Base-by-base conservation (phyloP, 2,329 filamentous ascomycete genomes). In the Botrytis aclada region DNA sequence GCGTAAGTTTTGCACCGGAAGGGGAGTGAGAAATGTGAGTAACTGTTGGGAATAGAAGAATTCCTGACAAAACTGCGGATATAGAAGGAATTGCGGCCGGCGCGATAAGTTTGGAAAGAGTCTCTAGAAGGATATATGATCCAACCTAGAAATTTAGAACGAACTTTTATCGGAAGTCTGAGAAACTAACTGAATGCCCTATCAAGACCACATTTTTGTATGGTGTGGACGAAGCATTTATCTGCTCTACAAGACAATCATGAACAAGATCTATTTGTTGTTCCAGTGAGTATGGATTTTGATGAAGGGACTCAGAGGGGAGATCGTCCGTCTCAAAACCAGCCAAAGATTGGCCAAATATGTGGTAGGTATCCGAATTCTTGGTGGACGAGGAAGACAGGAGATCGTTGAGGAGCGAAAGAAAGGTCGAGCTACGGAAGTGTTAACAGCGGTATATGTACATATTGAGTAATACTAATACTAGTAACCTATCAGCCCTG, bases 401-500 rank as follows among this genome's bases (percentile, higher is more conserved):
- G 20, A 88, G 82, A 0, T 82, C 80, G 63, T 88, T 84, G 3
- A 94, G 82, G 22, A 85, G 83, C 0, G 83, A 83, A 18, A 94
- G 84, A 81, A 94, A 95, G 54, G 87, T 85, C 73, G 62, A 43
- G 41, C 70, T 72, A 37, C 5, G 18, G 6, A n/a, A n/a, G 29
- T 20, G 34, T 65, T n/a, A 70, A 43, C 5, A 22, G 12, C 16
- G 20, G 20, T 0, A 61, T 16, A n/a, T 25, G 34, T 7, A 32
- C 20, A 29, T 25, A 29, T 32, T 9, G 39, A 34, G 18, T 8
- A 18, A 20, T 1, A 6, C 1, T 32, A 8, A 34, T 83, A 83
- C 81, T 95, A 95, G 85, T 93, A 95, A 72, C 86, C 88, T 69
- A 94, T 87, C 29, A 94, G 84, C 8, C 93, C 93, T 8, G 93